These are phyloP conservation scores for Lomentospora prolificans DNA, from an alignment of 2,329 filamentous ascomycete genomes.

Conservation along the genomic window DNA sequence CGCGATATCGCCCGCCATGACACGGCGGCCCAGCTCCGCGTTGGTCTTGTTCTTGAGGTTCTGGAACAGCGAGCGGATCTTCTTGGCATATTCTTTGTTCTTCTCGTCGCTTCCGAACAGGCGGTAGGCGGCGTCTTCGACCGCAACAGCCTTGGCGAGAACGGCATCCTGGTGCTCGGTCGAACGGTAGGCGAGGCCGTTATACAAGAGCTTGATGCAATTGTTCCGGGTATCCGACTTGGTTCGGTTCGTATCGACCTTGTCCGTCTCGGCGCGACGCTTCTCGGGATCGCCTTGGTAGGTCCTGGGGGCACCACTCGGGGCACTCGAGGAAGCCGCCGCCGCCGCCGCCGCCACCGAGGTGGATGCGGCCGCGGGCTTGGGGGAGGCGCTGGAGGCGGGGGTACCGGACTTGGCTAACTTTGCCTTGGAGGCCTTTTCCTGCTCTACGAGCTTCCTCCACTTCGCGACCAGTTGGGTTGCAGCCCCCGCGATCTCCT, in stretches of 20 bases:
- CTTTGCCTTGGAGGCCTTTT: constrained; percentile 41
- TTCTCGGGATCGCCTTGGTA: constrained; percentile 64
- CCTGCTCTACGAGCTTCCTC: constrained; percentile 66
- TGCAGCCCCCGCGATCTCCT: constrained; percentile 68
- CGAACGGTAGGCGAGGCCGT: constrained; percentile 67
- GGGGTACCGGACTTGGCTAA: constrained; percentile 31
- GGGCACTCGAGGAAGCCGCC: constrained; percentile 7
- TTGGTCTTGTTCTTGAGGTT: constrained; percentile 94
- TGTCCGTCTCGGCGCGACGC: constrained; percentile 73
- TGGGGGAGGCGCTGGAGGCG: constrained; percentile 26
- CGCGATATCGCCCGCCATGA: constrained; percentile 64
- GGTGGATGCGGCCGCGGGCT: constrained; percentile 36
- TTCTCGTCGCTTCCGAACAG: constrained; percentile 53
- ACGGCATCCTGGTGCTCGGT: constrained; percentile 62
- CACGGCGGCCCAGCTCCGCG: constrained; percentile 61
- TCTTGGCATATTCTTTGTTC: constrained; percentile 66
- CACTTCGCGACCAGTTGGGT: constrained; percentile 79
- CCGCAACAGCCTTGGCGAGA: constrained; percentile 65
- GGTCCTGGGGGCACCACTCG: constrained; percentile 27
- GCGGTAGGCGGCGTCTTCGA: constrained; percentile 69
- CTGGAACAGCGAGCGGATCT: constrained; percentile 85
- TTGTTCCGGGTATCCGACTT: constrained; percentile 66
- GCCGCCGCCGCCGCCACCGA: constrained; percentile 11
- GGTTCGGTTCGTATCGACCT: constrained; percentile 67
- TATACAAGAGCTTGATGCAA: constrained; percentile 87